A percentile compares a stretch with the other conserved stretches of the same genome.
Evolutionary conservation across 768 basidiomycete species (phyloP).

Genomic region (Austroboletus eburneus): DNA sequence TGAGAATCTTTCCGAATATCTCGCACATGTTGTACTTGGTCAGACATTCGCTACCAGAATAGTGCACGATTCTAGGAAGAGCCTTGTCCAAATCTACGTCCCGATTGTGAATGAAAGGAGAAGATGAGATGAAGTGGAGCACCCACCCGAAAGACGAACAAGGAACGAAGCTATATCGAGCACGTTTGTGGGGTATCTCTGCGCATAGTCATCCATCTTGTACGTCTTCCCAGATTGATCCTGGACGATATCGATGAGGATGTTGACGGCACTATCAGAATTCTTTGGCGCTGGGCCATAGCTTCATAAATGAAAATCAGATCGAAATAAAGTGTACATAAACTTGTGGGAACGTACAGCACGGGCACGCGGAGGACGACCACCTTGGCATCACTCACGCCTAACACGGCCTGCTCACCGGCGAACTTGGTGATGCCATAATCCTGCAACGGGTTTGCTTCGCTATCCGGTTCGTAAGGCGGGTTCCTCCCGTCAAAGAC

Average conservation of each 20-base stretch:
- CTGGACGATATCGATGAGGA: conserved; percentile 79
- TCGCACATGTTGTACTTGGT: conserved; percentile 95
- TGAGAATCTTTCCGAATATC: conserved; percentile 67
- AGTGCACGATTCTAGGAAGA: conserved; percentile 67
- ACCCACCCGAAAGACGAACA: conserved; percentile 66
- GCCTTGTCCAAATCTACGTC: conserved; percentile 31
- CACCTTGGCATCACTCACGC: conserved; percentile 50
- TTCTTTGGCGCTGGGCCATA: conserved; percentile 86
- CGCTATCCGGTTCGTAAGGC: conserved; percentile 73
- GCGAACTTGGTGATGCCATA: conserved; percentile 87
- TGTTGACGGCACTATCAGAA: conserved; percentile 85
- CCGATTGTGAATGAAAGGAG: background rate
- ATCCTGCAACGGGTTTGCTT: conserved; percentile 79
- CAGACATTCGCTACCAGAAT: conserved; percentile 73
- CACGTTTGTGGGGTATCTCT: conserved; percentile 89
- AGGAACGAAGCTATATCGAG: conserved; percentile 84
- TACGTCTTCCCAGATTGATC: conserved; percentile 86
- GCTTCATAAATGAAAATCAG: conserved; percentile 39
- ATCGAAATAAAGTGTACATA: background rate
- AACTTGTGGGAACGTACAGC: conserved; percentile 46
- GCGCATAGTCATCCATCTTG: conserved; percentile 95
- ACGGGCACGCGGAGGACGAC: conserved; percentile 88
- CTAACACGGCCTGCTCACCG: conserved; percentile 77
- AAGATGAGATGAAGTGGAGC: background rate
- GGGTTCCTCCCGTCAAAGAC: conserved; percentile 94